Conservation (phyloP, 2,329 filamentous ascomycete genomes). For the Claviceps fusiformis region DNA sequence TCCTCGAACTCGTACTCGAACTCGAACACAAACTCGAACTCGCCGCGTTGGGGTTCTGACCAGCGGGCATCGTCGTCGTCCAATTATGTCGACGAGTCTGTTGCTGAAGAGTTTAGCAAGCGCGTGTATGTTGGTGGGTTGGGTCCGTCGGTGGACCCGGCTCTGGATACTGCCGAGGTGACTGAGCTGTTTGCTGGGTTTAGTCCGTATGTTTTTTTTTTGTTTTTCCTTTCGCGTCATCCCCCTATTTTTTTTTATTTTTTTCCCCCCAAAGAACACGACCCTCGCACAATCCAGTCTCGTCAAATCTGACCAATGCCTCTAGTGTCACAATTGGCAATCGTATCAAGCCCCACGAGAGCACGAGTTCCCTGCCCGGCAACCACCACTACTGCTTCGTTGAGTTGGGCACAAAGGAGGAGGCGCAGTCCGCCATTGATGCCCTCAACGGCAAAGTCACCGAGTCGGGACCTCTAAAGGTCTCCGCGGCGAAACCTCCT, state of each 20-base stretch:
- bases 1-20: neutral
- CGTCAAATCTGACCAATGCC: neutral
- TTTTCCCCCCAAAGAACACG: too few relatives aligned
- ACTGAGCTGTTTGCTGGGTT: conserved; percentile 32
- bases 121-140: conserved; percentile 39
- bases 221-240: too few relatives aligned
- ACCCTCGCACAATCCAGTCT: too few relatives aligned
- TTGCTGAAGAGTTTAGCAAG: conserved; percentile 8
- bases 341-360: conserved; percentile 44
- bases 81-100: neutral
- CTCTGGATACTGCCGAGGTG: conserved; percentile 31
- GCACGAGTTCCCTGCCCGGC: conserved; percentile 34
- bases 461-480: conserved; percentile 12
- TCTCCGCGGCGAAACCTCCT: conserved; percentile 6
- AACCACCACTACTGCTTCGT: conserved; percentile 53
- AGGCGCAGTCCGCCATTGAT: conserved; percentile 36
- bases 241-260: neutral
- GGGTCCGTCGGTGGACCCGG: conserved; percentile 33
- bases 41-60: conserved; percentile 29
- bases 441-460: conserved; percentile 12
- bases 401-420: conserved; percentile 41
- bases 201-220: conserved; percentile 17
- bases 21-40: conserved; percentile 6
- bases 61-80: neutral
- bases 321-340: conserved; percentile 26